These are phyloP conservation scores for Mortierella sp. DNA, from an alignment of 371 early-diverging fungal species.

Conservation along the genomic window DNA sequence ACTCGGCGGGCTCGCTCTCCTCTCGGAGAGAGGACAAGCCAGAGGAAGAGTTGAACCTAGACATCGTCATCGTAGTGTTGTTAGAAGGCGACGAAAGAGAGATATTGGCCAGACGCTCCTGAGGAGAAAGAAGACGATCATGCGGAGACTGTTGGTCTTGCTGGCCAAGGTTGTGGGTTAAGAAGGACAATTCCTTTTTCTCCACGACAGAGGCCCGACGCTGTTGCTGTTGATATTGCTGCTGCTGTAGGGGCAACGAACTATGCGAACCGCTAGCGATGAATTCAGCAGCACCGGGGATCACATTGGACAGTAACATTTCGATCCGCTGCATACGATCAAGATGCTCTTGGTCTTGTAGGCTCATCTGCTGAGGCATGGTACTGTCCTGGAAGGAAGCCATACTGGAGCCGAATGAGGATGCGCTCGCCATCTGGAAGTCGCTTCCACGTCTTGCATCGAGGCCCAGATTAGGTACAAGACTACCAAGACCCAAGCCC, in stretches of 20 bases:
- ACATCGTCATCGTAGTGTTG: not conserved
- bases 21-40: conserved; percentile 5
- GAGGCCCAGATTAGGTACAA: not conserved
- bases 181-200: conserved; percentile 12
- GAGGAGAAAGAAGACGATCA: conserved; percentile 32
- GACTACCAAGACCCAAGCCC: not conserved
- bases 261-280: conserved; percentile 24
- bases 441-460: not conserved
- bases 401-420: not conserved
- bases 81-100: conserved; percentile 26
- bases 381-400: not conserved
- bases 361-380: not conserved
- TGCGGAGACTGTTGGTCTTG: conserved; percentile 1
- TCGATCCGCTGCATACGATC: conserved; percentile 50
- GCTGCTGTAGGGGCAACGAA: conserved; percentile 9
- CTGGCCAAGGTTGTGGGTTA: conserved; percentile 26
- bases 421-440: not conserved
- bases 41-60: not conserved
- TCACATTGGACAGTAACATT: conserved; percentile 29
- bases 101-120: conserved; percentile 31
- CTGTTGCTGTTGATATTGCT: not conserved
- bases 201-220: not conserved
- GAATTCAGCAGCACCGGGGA: conserved; percentile 53
- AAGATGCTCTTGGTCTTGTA: conserved; percentile 46
- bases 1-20: not conserved